Conservation (phyloP, 2,329 filamentous ascomycete genomes). For the Plenodomus tracheiphilus region DNA sequence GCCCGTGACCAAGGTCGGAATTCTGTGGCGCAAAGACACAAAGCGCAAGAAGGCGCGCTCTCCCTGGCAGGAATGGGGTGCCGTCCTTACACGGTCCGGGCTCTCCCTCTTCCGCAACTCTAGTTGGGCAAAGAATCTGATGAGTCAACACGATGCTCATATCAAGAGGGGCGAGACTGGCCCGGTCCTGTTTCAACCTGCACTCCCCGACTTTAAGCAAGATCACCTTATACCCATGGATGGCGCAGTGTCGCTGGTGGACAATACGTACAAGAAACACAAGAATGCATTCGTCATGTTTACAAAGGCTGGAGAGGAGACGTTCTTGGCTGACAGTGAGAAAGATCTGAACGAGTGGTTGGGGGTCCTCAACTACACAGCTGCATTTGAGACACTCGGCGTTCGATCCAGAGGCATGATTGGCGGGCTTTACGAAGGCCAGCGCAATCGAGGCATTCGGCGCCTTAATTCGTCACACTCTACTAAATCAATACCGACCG, state of each 20-base stretch:
- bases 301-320: conserved; percentile 80
- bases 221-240: conserved; percentile 93
- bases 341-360: conserved; percentile 96
- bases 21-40: conserved; percentile 89
- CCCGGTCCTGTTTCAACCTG: conserved; percentile 87
- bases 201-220: conserved; percentile 88
- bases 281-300: conserved; percentile 95
- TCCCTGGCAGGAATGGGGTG: conserved; percentile 99
- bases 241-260: conserved; percentile 84
- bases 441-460: conserved; percentile 71
- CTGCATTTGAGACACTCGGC: conserved; percentile 88
- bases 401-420: conserved; percentile 88
- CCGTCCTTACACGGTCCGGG: conserved; percentile 92
- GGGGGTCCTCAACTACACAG: conserved; percentile 92
- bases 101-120: conserved; percentile 96
- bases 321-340: conserved; percentile 87
- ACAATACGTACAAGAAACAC: conserved; percentile 88
- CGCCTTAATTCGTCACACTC: conserved; percentile 65
- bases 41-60: conserved; percentile 95
- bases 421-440: conserved; percentile 82
- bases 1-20: conserved; percentile 92
- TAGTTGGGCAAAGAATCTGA: conserved; percentile 86
- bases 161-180: conserved; percentile 75
- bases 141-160: conserved; percentile 84
- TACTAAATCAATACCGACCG: conserved; percentile 66